Evolutionary conservation across 2,329 filamentous ascomycete species (phyloP).

Genomic region (Epichloe brachyelytri): DNA sequence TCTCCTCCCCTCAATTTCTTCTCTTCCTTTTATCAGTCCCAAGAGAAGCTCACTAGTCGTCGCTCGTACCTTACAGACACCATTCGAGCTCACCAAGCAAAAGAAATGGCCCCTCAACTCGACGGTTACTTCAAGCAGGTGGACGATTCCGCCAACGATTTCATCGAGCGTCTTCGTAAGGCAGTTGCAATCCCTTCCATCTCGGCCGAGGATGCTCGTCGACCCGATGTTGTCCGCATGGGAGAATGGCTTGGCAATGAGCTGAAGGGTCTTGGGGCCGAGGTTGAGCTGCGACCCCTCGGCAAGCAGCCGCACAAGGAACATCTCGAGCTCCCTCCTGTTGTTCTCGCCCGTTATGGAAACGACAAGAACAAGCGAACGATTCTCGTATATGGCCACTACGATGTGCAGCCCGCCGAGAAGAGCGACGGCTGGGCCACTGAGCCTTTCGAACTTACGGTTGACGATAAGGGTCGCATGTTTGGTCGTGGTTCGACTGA

Average conservation of each 20-base stretch:
- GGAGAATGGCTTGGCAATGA: constrained; percentile 78
- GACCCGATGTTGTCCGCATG: constrained; percentile 93
- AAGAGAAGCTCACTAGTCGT: constrained; percentile 6
- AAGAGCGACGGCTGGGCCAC: constrained; percentile 93
- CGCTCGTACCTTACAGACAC: constrained; percentile 40
- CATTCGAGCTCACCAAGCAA: constrained; percentile 45
- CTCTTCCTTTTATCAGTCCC: constrained; percentile 8
- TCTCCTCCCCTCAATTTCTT: constrained; percentile 12
- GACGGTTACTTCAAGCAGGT: constrained; percentile 91
- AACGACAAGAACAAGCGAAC: constrained; percentile 87
- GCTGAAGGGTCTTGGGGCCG: constrained; percentile 70
- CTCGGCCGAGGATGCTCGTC: constrained; percentile 78
- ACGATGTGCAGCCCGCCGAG: constrained; percentile 92
- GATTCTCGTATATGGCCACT: constrained; percentile 94
- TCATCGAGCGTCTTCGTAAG: constrained; percentile 80
- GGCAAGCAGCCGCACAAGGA: constrained; percentile 90
- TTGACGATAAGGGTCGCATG: constrained; percentile 90
- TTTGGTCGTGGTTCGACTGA: constrained; percentile 91
- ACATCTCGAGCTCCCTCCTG: constrained; percentile 80
- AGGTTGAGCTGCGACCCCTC: constrained; percentile 73
- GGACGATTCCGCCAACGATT: constrained; percentile 62
- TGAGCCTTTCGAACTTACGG: constrained; percentile 77
- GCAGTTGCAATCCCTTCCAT: constrained; percentile 95
- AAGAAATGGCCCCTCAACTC: constrained; percentile 79
- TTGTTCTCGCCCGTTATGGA: constrained; percentile 84